These are phyloP conservation scores for Bolboschoenoplectus hybrid DNA, from an alignment of 202 grass and related monocot species.

Conservation along the genomic window DNA sequence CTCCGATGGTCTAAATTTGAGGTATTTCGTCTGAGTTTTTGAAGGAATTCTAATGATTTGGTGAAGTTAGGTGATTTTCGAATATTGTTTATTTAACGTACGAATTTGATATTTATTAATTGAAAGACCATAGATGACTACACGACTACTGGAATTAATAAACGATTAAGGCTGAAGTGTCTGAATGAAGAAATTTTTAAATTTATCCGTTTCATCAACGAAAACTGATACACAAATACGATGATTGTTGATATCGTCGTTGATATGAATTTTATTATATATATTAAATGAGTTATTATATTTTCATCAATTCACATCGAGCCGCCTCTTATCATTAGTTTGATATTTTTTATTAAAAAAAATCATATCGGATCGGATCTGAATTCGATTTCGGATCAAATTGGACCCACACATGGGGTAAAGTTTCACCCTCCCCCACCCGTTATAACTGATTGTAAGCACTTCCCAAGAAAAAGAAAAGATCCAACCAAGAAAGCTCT, in stretches of 20 bases:
- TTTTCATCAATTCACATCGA: neutral
- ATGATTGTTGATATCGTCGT: neutral
- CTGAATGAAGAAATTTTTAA: neutral
- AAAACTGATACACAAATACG: neutral
- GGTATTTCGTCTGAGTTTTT: too few species aligned
- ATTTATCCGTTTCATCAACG: neutral
- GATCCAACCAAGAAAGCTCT: too few species aligned
- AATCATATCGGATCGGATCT: too few species aligned
- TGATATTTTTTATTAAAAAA: too few species aligned
- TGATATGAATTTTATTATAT: neutral
- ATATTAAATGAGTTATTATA: neutral
- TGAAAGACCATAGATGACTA: neutral
- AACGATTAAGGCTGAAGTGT: neutral
- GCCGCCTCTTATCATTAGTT: too few species aligned
- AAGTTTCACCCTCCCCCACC: neutral
- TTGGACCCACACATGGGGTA: too few species aligned
- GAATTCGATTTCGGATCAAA: too few species aligned
- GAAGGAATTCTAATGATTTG: neutral
- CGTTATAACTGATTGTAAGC: too few species aligned
- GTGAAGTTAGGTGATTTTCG: neutral
- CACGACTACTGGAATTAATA: neutral
- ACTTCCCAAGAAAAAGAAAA: too few species aligned
- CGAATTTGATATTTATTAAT: neutral
- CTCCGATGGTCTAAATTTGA: too few species aligned
- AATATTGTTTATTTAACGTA: neutral